Conservation (phyloP, 164 flowering plant species). For the Sedum album region DNA sequence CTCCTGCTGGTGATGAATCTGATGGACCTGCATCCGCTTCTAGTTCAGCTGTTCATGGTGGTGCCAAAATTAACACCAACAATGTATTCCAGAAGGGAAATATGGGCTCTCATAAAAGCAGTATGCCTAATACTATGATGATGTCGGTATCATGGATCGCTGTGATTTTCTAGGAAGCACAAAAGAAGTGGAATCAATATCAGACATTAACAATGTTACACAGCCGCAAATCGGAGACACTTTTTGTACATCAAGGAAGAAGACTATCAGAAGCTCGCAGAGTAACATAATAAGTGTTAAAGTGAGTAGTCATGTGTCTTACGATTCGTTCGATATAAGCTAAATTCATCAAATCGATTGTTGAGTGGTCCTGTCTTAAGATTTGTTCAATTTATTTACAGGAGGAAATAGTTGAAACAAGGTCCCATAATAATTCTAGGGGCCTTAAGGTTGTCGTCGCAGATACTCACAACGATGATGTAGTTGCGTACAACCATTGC, state of each 20-base stretch:
- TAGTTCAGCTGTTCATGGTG: not conserved
- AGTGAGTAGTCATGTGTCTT: no score
- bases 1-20: not conserved
- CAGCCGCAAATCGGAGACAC: not conserved
- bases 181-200: not conserved
- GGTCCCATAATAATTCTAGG: slow-evolving; percentile 9
- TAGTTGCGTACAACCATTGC: slow-evolving; percentile 9
- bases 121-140: not conserved
- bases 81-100: no score
- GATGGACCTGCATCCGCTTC: not conserved
- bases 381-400: slow-evolving; percentile 11
- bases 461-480: slow-evolving; percentile 15
- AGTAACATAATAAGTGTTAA: not conserved
- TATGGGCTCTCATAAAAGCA: not conserved
- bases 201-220: not conserved
- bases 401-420: slow-evolving; percentile 18
- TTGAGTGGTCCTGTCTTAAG: not conserved
- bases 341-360: not conserved
- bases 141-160: not conserved
- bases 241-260: not conserved
- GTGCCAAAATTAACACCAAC: not conserved
- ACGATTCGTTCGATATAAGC: not conserved
- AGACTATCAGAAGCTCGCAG: not conserved
- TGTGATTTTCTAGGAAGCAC: not conserved
- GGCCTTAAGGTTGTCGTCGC: slow-evolving; percentile 14